Percentiles rank a stretch among this genome's conserved stretches.
Evolutionary conservation across 2,329 filamentous ascomycete genomes (phyloP).

Genomic region (Graphilbum sp.): DNA sequence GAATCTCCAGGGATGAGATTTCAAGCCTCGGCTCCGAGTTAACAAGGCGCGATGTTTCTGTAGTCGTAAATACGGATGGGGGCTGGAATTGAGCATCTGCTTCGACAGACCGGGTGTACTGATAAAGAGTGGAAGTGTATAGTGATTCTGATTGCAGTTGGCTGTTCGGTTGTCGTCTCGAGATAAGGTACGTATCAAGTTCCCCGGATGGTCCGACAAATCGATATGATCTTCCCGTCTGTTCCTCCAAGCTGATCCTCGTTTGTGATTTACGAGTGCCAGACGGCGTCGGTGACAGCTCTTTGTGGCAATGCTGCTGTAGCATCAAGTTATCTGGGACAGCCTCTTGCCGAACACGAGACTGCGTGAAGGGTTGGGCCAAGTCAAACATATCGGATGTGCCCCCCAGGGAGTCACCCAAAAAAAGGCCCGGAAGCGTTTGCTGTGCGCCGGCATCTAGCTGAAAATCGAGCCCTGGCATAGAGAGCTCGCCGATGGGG

Average conservation of each 20-base stretch:
- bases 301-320: neutral
- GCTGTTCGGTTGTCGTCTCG: neutral
- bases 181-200: conserved; percentile 2
- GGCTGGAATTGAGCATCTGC: neutral
- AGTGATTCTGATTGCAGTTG: neutral
- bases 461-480: neutral
- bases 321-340: neutral
- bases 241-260: neutral
- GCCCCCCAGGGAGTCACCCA: neutral
- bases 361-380: neutral
- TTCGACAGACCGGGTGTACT: neutral
- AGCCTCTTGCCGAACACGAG: neutral
- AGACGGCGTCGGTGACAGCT: neutral
- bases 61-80: neutral
- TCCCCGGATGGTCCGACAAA: conserved; percentile 2
- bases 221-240: neutral
- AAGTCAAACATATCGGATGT: neutral
- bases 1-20: neutral
- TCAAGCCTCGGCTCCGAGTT: neutral
- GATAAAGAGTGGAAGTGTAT: neutral
- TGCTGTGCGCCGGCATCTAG: neutral
- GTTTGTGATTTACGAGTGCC: neutral
- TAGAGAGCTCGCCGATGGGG: neutral
- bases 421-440: neutral
- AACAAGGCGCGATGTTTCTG: neutral